These are phyloP conservation scores for Symbiodinium pilosum DNA, from an alignment of 73 alveolate genomes.

Conservation along the genomic window DNA sequence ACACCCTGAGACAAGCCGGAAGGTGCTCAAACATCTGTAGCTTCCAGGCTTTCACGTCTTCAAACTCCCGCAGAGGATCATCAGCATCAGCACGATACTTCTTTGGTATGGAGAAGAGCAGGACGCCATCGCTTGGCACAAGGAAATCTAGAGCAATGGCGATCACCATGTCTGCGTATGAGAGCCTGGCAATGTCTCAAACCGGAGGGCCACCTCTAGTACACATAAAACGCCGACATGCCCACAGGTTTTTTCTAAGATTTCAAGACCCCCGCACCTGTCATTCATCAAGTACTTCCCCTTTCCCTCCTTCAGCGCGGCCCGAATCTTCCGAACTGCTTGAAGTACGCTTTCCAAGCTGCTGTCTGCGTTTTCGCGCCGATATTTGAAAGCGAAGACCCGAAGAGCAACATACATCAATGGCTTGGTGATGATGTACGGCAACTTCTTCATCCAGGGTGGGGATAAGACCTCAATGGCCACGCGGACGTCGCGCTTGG, in stretches of 20 bases:
- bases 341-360: neutral
- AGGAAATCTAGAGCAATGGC: conserved; percentile 50
- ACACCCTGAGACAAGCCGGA: neutral
- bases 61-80: neutral
- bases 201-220: no score
- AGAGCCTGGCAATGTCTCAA: no score
- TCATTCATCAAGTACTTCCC: conserved; percentile 46
- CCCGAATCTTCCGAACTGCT: neutral
- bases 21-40: neutral
- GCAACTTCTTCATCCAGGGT: conserved; percentile 69
- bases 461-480: conserved; percentile 52
- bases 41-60: conserved; percentile 31
- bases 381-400: conserved; percentile 39
- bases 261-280: neutral
- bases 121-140: conserved; percentile 30
- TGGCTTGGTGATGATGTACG: neutral
- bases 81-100: conserved; percentile 7
- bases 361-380: conserved; percentile 1
- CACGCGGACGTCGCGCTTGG: conserved; percentile 20
- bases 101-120: conserved; percentile 27
- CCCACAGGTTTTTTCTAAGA: no score
- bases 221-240: no score
- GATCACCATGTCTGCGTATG: conserved; percentile 48
- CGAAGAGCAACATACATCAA: conserved; percentile 35
- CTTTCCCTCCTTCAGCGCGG: conserved; percentile 3